These are phyloP conservation scores for Naganishia antarctica DNA, from an alignment of 768 basidiomycete species.

Conservation along the genomic window DNA sequence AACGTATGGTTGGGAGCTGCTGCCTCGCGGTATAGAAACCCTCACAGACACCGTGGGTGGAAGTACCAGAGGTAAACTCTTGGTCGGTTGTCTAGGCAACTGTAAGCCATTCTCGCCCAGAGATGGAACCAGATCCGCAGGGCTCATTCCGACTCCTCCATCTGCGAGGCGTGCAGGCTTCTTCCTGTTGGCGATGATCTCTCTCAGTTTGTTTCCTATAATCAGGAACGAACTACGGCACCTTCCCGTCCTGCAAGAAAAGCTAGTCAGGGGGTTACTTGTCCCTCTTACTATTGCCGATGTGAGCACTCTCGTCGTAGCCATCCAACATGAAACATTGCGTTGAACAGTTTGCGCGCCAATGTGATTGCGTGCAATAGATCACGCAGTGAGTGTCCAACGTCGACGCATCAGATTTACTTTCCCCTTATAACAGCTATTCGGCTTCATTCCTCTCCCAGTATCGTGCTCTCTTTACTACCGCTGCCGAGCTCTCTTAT, in stretches of 20 bases:
- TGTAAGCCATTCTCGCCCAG: conserved; percentile 31
- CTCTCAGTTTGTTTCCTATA: conserved; percentile 16
- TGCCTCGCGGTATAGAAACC: conserved; percentile 31
- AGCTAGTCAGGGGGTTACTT: conserved; percentile 40
- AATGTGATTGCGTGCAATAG: no score
- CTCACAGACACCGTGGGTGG: conserved; percentile 33
- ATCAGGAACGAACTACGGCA: conserved; percentile 4
- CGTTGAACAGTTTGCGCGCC: no score
- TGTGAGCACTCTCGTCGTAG: not conserved
- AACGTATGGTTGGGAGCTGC: conserved; percentile 34
- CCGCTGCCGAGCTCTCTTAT: conserved; percentile 40
- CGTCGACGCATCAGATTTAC: not conserved
- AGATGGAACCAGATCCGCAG: not conserved
- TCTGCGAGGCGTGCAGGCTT: conserved; percentile 37
- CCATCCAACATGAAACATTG: no score
- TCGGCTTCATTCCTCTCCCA: not conserved
- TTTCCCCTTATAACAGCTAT: conserved; percentile 30
- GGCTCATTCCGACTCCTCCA: not conserved
- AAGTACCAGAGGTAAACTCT: conserved; percentile 37
- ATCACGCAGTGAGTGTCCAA: conserved; percentile 12
- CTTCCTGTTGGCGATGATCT: conserved; percentile 39
- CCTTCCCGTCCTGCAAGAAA: conserved; percentile 27
- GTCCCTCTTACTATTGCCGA: conserved; percentile 41
- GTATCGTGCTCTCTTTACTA: conserved; percentile 38
- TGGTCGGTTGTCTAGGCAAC: conserved; percentile 39